Conservation (phyloP, 2,329 filamentous ascomycete genomes). For the Monilinia aucupariae region DNA sequence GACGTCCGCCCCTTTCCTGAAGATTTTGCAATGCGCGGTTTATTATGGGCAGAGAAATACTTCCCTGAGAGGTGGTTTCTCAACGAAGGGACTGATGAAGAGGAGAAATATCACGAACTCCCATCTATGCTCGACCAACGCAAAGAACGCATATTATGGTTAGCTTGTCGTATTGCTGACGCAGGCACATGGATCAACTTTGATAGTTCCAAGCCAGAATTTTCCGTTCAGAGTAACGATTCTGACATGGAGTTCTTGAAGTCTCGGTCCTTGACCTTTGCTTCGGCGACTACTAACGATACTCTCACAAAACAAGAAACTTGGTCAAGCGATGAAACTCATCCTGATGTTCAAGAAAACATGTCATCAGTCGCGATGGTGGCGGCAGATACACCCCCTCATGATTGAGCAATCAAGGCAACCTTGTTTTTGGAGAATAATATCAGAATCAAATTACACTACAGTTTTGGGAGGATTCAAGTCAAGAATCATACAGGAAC, state of each 20-base stretch:
- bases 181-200: slow-evolving; percentile 13
- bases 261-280: slow-evolving; percentile 10
- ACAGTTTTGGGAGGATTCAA: not conserved
- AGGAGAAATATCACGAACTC: slow-evolving; percentile 30
- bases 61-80: slow-evolving; percentile 27
- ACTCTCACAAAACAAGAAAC: slow-evolving; percentile 3
- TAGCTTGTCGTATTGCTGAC: slow-evolving; percentile 21
- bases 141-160: slow-evolving; percentile 28
- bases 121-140: slow-evolving; percentile 29
- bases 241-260: slow-evolving; percentile 2
- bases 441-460: not conserved
- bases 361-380: slow-evolving; percentile 8
- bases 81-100: slow-evolving; percentile 28
- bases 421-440: not conserved
- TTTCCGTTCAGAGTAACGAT: slow-evolving; percentile 6
- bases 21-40: slow-evolving; percentile 26
- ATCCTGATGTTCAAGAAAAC: slow-evolving; percentile 14
- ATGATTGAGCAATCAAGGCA: not conserved
- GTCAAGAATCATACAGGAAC: not conserved
- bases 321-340: slow-evolving; percentile 6
- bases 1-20: slow-evolving; percentile 26
- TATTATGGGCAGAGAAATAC: slow-evolving; percentile 25
- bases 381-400: slow-evolving; percentile 1
- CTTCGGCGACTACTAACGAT: slow-evolving; percentile 6
- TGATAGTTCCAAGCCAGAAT: slow-evolving; percentile 12